Percentiles rank a stretch among this genome's conserved stretches.
Conservation (phyloP, 345 rosid species). For the Camelina neglecta region DNA sequence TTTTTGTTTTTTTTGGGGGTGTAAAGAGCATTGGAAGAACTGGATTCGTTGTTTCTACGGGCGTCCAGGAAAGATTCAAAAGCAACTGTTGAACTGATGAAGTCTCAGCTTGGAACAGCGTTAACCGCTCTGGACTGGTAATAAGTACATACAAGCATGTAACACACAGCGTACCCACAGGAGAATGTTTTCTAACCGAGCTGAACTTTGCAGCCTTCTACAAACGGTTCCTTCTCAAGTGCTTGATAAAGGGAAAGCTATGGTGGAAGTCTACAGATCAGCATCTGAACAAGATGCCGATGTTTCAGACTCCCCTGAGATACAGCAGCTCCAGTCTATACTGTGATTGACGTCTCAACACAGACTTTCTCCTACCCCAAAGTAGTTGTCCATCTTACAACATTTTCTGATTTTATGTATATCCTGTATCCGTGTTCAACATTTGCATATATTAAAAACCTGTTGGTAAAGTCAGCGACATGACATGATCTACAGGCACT, state of each 20-base stretch:
- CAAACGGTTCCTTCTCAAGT: slow-evolving; percentile 72
- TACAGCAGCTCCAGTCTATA: slow-evolving; percentile 66
- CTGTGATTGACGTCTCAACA: slow-evolving; percentile 44
- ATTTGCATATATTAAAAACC: neutral
- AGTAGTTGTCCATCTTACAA: neutral
- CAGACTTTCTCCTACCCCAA: neutral
- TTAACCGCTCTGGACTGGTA: slow-evolving; percentile 68
- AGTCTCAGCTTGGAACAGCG: slow-evolving; percentile 61
- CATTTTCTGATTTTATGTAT: slow-evolving; percentile 3
- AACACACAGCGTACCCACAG: neutral
- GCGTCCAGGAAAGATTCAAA: slow-evolving; percentile 75
- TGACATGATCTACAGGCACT: neutral
- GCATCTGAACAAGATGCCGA: slow-evolving; percentile 45
- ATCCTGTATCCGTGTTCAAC: neutral
- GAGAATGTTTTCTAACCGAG: slow-evolving; percentile 12
- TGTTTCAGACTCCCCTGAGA: slow-evolving; percentile 64
- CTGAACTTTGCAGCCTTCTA: slow-evolving; percentile 57
- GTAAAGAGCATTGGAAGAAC: slow-evolving; percentile 72
- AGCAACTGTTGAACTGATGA: slow-evolving; percentile 68
- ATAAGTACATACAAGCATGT: neutral
- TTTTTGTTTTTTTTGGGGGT: neutral
- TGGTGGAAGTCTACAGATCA: slow-evolving; percentile 70
- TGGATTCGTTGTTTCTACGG: slow-evolving; percentile 70
- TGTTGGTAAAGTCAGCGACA: neutral
- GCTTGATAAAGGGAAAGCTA: slow-evolving; percentile 67